Evolutionary conservation across 208 protist genomes (phyloP).

Genomic region (Histomonas meleagridis): DNA sequence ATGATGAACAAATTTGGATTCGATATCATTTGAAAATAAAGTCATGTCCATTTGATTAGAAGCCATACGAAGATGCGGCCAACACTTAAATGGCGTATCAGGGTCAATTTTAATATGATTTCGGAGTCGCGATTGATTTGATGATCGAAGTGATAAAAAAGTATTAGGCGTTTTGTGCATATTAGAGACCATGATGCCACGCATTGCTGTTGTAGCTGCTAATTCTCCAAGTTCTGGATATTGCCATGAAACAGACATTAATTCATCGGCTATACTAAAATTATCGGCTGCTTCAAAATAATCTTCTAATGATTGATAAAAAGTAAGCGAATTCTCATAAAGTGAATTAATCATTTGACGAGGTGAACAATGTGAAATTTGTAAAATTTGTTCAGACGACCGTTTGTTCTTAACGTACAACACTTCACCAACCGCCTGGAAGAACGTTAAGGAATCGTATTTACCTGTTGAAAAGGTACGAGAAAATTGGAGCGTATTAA

Average conservation of each 20-base stretch:
- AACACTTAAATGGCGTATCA: background rate
- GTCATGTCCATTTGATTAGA: too few relatives aligned
- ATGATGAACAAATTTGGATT: too few relatives aligned
- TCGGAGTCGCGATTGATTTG: background rate
- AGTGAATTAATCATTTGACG: background rate
- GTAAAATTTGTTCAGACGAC: background rate
- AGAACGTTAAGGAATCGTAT: background rate
- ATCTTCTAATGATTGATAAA: background rate
- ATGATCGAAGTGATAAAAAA: background rate
- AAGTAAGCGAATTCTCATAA: background rate
- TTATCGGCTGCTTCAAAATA: background rate
- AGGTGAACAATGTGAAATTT: background rate
- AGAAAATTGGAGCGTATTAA: background rate
- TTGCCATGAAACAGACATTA: background rate
- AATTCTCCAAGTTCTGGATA: background rate
- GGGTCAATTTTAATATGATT: background rate
- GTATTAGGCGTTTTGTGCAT: background rate
- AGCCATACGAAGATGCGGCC: background rate
- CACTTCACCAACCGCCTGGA: conserved; percentile 3
- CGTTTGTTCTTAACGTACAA: background rate
- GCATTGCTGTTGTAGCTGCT: background rate
- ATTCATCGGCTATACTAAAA: background rate
- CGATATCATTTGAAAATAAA: too few relatives aligned
- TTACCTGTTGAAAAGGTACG: background rate
- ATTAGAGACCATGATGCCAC: background rate